phyloP scores from a whole-genome alignment of 23 red algal genomes.

The Agarophyton chilense region DNA sequence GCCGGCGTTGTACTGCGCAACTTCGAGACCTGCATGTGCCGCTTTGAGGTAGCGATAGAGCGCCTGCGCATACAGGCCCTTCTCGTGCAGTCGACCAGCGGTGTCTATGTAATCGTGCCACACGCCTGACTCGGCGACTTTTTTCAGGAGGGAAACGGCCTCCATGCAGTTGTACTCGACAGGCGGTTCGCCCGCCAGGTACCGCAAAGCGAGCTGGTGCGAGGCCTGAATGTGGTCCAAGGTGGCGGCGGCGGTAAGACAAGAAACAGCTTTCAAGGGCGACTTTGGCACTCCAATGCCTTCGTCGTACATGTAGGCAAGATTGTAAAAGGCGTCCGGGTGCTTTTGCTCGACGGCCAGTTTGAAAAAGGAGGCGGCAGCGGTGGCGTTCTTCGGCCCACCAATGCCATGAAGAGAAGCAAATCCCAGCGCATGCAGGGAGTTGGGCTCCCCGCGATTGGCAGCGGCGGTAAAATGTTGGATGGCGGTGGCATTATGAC shows the following conservation, averaged over 20 bases:
- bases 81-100: constrained; percentile 57
- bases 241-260: constrained; percentile 48
- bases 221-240: constrained; percentile 72
- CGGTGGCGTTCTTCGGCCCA: constrained; percentile 18
- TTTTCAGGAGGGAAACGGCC: constrained; percentile 52
- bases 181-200: constrained; percentile 37
- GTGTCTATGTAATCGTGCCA: constrained; percentile 49
- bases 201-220: constrained; percentile 61
- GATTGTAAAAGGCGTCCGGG: constrained; percentile 54
- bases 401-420: constrained; percentile 51
- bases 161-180: constrained; percentile 51
- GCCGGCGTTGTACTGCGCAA: constrained; percentile 90
- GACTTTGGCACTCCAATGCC: constrained; percentile 61
- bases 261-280: background rate
- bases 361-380: constrained; percentile 36
- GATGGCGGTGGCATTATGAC: constrained; percentile 52
- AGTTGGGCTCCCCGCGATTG: background rate
- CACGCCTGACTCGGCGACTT: constrained; percentile 77
- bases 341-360: constrained; percentile 35
- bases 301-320: constrained; percentile 51
- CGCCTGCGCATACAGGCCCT: constrained; percentile 46
- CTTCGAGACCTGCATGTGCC: constrained; percentile 82
- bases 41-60: constrained; percentile 78
- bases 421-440: constrained; percentile 59
- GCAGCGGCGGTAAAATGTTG: constrained; percentile 52